Conservation (phyloP, 129 eudicot species). For the Arctium minus region DNA sequence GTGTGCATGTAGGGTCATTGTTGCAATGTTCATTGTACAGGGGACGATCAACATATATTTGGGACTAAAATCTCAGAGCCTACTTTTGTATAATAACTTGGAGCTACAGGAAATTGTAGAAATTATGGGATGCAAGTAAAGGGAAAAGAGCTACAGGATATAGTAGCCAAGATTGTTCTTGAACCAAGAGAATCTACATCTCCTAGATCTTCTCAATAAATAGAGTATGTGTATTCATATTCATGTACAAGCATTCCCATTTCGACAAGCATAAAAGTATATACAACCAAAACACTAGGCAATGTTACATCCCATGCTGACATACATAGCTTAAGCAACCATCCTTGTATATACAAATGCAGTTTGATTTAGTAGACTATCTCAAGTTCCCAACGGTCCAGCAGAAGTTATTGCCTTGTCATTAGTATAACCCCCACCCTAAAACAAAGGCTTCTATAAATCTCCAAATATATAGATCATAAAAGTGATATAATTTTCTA, state of each 20-base stretch:
- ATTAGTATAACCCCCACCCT: background rate
- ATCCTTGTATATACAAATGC: background rate
- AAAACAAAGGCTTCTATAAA: background rate
- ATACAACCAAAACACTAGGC: background rate
- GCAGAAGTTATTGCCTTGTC: background rate
- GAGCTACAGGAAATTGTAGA: background rate
- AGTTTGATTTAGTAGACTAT: background rate
- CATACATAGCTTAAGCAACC: background rate
- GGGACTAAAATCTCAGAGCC: background rate
- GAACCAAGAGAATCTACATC: background rate
- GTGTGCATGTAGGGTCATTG: background rate
- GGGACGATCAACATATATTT: background rate
- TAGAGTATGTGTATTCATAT: background rate
- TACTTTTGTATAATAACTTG: background rate
- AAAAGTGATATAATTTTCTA: background rate
- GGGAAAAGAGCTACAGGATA: background rate
- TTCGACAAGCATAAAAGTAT: background rate
- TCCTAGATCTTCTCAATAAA: background rate
- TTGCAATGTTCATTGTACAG: slow-evolving; percentile 2
- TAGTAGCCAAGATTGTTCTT: background rate
- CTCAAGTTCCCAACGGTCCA: background rate
- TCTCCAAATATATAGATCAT: background rate
- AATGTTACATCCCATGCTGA: background rate
- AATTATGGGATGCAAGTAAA: background rate
- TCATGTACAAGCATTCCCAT: background rate